A percentile compares a stretch with the other conserved stretches of the same genome.
Conservation (phyloP, 2,329 filamentous ascomycete genomes). For the Trichoderma sp. region DNA sequence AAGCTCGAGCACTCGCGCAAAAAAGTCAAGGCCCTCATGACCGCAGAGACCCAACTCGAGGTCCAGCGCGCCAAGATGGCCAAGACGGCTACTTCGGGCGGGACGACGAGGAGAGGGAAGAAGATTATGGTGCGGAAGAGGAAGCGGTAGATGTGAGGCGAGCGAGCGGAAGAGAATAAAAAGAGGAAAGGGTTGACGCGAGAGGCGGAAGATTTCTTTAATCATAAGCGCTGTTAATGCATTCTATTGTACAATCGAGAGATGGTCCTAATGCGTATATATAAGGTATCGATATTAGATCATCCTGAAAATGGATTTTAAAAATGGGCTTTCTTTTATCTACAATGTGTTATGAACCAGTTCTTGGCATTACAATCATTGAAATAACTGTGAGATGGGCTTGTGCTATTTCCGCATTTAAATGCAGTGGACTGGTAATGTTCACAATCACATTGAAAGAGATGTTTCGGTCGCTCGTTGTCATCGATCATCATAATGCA, state of each 20-base stretch:
- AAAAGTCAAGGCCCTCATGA: slow-evolving; percentile 54
- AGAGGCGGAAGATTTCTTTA: not conserved
- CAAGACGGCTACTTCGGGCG: slow-evolving; percentile 61
- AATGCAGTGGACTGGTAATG: not conserved
- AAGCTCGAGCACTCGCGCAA: slow-evolving; percentile 52
- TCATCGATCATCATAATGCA: slow-evolving; percentile 6
- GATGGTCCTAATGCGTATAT: not conserved
- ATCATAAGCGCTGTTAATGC: slow-evolving; percentile 1
- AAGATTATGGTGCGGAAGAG: slow-evolving; percentile 62
- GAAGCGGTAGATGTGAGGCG: slow-evolving; percentile 49
- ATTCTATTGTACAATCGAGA: not conserved
- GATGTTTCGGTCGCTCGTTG: not conserved
- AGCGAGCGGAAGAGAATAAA: not conserved
- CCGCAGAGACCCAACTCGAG: slow-evolving; percentile 57
- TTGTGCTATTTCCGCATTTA: not conserved
- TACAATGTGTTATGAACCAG: not conserved
- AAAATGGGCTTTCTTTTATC: not conserved
- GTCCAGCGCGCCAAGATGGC: slow-evolving; percentile 62
- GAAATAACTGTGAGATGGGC: not conserved
- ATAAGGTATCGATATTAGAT: not conserved
- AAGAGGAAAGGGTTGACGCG: not conserved
- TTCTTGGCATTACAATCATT: not conserved
- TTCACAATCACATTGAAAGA: not conserved
- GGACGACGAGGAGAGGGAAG: slow-evolving; percentile 57
- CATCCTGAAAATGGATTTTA: not conserved